phyloP scores from a whole-genome alignment of 768 basidiomycete genomes.

The Rhodotorula taiwanensis region DNA sequence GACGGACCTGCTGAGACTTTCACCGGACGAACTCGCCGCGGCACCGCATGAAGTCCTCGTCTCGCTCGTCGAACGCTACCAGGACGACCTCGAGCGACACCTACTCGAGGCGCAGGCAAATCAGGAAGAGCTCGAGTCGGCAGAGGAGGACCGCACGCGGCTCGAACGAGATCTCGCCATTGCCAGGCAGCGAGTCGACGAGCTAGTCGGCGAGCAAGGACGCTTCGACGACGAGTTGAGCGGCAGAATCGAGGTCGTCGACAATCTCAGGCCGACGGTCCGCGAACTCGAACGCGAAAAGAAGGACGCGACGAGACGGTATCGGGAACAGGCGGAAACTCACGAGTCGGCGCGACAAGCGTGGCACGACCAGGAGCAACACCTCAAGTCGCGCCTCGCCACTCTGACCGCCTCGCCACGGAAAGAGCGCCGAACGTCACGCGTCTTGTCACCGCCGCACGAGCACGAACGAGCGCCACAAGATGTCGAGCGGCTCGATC shows the following conservation, averaged over 20 bases:
- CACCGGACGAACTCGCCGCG: background rate
- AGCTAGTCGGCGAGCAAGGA: constrained; percentile 4
- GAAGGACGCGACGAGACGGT: constrained; percentile 69
- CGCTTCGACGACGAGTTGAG: constrained; percentile 69
- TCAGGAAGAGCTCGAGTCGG: background rate
- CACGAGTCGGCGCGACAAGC: constrained; percentile 89
- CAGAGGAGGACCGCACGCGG: background rate
- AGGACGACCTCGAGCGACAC: background rate
- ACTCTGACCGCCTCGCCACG: constrained; percentile 58
- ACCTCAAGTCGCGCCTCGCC: constrained; percentile 82
- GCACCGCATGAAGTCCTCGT: constrained; percentile 9
- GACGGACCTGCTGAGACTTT: constrained; percentile 1
- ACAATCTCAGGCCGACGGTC: constrained; percentile 71
- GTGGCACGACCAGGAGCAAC: constrained; percentile 88
- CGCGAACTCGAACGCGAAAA: constrained; percentile 85
- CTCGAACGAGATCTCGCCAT: background rate
- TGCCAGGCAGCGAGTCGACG: background rate
- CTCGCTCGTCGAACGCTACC: constrained; percentile 1
- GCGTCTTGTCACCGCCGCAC: constrained; percentile 2
- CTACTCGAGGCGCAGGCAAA: background rate
- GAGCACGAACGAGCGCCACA: background rate
- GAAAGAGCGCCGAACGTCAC: constrained; percentile 50
- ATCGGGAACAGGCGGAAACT: constrained; percentile 83
- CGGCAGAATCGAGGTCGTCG: constrained; percentile 70
- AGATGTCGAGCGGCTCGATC: no score